A percentile compares a stretch with the other conserved stretches of the same genome.
These are phyloP conservation scores for Cutaneotrichosporon daszewskae DNA, from an alignment of 1,284 basidiomycete genomes.

Conservation along the genomic window DNA sequence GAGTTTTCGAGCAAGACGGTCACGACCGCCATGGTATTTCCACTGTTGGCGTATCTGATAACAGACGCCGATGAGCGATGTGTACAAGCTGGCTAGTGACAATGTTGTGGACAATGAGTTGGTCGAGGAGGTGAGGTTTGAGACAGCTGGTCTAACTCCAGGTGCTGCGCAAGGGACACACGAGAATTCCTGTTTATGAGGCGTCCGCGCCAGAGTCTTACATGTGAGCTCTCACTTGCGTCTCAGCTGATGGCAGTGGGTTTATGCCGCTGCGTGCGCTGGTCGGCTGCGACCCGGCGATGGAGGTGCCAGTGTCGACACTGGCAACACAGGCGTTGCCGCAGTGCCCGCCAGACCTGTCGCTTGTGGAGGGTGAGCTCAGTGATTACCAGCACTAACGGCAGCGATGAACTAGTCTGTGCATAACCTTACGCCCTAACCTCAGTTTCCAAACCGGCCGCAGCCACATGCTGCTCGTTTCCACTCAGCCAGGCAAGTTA, in stretches of 20 bases:
- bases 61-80: constrained; percentile 49
- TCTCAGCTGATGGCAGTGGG: constrained; percentile 13
- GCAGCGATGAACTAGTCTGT: constrained; percentile 21
- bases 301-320: constrained; percentile 63
- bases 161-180: constrained; percentile 43
- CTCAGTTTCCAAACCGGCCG: constrained; percentile 77
- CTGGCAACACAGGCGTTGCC: constrained; percentile 72
- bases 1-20: constrained; percentile 77
- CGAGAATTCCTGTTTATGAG: constrained; percentile 83
- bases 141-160: not conserved
- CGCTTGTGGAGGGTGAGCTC: constrained; percentile 49
- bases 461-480: constrained; percentile 83
- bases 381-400: not conserved
- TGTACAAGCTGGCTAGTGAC: constrained; percentile 49
- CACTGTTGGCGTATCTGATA: not conserved
- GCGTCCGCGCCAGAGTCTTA: constrained; percentile 59
- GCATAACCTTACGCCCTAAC: not conserved
- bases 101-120: constrained; percentile 55
- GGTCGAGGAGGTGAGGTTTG: constrained; percentile 61
- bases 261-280: constrained; percentile 48
- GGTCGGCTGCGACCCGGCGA: constrained; percentile 75
- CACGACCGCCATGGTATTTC: constrained; percentile 61
- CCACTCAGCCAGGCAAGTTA: constrained; percentile 65
- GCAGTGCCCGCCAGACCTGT: constrained; percentile 49
- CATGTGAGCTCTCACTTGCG: constrained; percentile 18